Evolutionary conservation across 1,139 yeast species (phyloP), one percentile per base, ranked within the genome.

Genomic region (Oligophagozyma castellii): DNA sequence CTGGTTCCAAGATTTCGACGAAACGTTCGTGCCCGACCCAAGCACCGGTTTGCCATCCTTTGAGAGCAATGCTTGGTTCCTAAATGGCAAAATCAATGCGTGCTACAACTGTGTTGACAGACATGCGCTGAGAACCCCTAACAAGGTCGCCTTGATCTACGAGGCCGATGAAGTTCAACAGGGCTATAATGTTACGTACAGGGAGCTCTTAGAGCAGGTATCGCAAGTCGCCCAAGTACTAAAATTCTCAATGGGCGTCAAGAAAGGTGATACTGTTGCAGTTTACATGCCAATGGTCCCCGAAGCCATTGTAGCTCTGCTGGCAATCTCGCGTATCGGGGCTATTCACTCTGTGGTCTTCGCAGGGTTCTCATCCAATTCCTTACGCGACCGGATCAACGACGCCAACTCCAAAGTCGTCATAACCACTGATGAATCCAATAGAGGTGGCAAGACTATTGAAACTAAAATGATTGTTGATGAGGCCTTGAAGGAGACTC

Each of bases 261-360:
- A 66, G 46, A 78, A 78, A 56, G 89, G 89, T 38, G 92, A 79
- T 48, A 73, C 86, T 5, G 89, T 79, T 25, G 92, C 92, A 3
- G 86, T 79, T 28, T 79, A 79, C 53, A 63, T 79, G 53, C 93
- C 92, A 40, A 79, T 79, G 93, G 74, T 77, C 38, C 89, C 92
- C 16, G 84, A 78, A 56, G 86, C 89, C 2, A 46, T 79, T 37
- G 65, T 76, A 24, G 68, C 92, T 2, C 57, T 79, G 39, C 59
- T 79, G 56, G 89, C 92, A 15, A 75, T 78, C 51, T 65, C 66
- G 14, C 67, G 93, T 57, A 65, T 79, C 38, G 92, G 93, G 38
- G 93, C 92, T 3, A 61, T 78, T 30, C 93, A 79, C 54, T 75
- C 86, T 7, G 92, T 78, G 26, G 78, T 79, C 13, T 79, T 79